Percentiles rank a stretch among this genome's conserved stretches.
These are phyloP conservation scores for Pogostemon cablin DNA, from an alignment of 257 asterid species.

Conservation along the genomic window DNA sequence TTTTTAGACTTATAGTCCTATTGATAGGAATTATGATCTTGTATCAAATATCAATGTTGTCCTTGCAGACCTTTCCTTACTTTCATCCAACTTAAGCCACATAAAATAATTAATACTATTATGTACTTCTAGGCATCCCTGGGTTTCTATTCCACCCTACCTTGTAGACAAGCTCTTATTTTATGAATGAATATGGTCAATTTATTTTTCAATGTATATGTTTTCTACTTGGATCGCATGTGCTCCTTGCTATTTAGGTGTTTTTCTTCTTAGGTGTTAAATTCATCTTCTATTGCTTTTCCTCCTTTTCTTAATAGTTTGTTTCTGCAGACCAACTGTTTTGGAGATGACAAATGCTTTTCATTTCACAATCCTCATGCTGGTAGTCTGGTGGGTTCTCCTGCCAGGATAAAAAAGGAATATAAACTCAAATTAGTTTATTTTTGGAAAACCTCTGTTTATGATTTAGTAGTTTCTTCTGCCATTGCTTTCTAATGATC, in stretches of 20 bases:
- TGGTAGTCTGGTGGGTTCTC: slow-evolving; percentile 56
- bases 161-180: not conserved
- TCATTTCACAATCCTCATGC: slow-evolving; percentile 66
- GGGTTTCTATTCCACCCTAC: not conserved
- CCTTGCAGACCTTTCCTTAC: slow-evolving; percentile 14
- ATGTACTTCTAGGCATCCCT: slow-evolving; percentile 13
- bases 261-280: slow-evolving; percentile 16
- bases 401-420: not conserved
- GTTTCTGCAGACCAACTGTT: slow-evolving; percentile 61
- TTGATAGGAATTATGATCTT: not conserved
- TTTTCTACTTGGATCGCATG: not conserved
- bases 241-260: slow-evolving; percentile 15
- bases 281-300: slow-evolving; percentile 20
- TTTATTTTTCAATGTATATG: not conserved
- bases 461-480: slow-evolving; percentile 29
- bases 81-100: not conserved
- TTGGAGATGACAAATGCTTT: slow-evolving; percentile 70
- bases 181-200: slow-evolving; percentile 1
- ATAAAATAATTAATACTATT: not conserved
- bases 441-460: slow-evolving; percentile 7
- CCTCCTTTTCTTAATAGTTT: slow-evolving; percentile 32
- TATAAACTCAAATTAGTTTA: slow-evolving; percentile 1
- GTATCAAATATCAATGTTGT: slow-evolving; percentile 1
- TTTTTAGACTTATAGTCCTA: not conserved
- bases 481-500: slow-evolving; percentile 28